phyloP scores from a whole-genome alignment of 1,139 yeast species.

The Scheffersomyces insectosa region DNA sequence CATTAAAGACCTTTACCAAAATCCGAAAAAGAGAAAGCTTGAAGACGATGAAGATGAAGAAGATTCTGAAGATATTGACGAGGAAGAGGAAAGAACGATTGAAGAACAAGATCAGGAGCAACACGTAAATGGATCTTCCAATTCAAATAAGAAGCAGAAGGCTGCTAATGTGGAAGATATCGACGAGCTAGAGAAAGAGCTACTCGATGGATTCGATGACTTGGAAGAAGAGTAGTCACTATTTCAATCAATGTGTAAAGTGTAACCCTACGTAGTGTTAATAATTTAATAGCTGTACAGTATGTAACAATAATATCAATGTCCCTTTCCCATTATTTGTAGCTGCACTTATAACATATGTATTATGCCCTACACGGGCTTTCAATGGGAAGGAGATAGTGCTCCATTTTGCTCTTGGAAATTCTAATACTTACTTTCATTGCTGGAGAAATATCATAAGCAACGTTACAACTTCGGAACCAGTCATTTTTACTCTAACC shows the following conservation, averaged over 20 bases:
- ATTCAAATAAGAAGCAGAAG: background rate
- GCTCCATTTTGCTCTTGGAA: no score
- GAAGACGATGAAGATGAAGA: slow-evolving; percentile 19
- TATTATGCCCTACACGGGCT: no score
- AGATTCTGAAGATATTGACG: slow-evolving; percentile 15
- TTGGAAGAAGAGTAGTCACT: slow-evolving; percentile 25
- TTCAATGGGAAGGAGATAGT: no score
- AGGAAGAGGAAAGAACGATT: slow-evolving; percentile 11
- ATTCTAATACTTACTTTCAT: no score
- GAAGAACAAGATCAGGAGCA: slow-evolving; percentile 3
- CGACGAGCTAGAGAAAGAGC: slow-evolving; percentile 48
- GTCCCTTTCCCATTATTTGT: no score
- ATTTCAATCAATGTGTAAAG: background rate
- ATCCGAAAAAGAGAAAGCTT: slow-evolving; percentile 22
- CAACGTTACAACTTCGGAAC: no score
- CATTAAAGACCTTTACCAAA: slow-evolving; percentile 31
- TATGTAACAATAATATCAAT: slow-evolving; percentile 1
- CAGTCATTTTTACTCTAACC: no score
- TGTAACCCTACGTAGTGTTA: no score
- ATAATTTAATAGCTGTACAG: slow-evolving; percentile 1
- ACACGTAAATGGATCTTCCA: slow-evolving; percentile 1
- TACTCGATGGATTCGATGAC: slow-evolving; percentile 48
- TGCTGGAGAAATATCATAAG: no score
- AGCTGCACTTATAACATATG: no score
- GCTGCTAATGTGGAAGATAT: slow-evolving; percentile 20